A percentile compares a stretch with the other conserved stretches of the same genome.
These are phyloP conservation scores for Exophiala phaeomuriformis DNA, from an alignment of 2,329 filamentous ascomycete genomes.

Conservation along the genomic window DNA sequence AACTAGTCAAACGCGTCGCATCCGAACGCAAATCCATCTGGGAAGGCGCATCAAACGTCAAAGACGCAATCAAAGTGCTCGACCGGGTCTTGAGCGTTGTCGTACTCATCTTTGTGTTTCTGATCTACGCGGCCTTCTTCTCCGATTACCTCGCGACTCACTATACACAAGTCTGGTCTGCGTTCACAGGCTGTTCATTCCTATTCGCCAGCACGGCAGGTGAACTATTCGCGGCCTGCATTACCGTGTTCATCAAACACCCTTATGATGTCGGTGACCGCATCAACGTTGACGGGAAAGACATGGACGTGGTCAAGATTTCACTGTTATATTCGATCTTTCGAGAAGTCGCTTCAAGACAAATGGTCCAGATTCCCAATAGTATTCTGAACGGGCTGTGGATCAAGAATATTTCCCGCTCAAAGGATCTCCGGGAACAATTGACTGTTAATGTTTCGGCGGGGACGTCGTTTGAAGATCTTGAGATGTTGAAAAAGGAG, in stretches of 20 bases:
- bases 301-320: conserved; percentile 29
- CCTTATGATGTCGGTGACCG: conserved; percentile 33
- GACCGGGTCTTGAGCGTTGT: conserved; percentile 30
- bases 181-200: conserved; percentile 24
- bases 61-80: conserved; percentile 32
- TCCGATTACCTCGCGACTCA: conserved; percentile 15
- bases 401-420: conserved; percentile 35
- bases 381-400: conserved; percentile 33
- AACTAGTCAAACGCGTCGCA: conserved; percentile 29
- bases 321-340: conserved; percentile 35
- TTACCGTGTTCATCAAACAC: conserved; percentile 30
- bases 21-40: conserved; percentile 30
- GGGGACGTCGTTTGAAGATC: conserved; percentile 30
- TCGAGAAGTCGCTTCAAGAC: conserved; percentile 30
- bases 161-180: conserved; percentile 17
- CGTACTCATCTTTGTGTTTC: conserved; percentile 21
- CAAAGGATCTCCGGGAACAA: conserved; percentile 33
- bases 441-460: conserved; percentile 28
- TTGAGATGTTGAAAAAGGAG: conserved; percentile 29
- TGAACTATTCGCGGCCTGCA: conserved; percentile 27
- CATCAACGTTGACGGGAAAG: conserved; percentile 28
- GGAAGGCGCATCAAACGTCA: conserved; percentile 31
- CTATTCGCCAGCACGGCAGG: conserved; percentile 27
- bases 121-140: conserved; percentile 21
- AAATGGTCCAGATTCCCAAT: conserved; percentile 33